Evolutionary conservation across 2,329 filamentous ascomycete genomes (phyloP), one percentile per base, ranked within the genome.

Genomic region (Whalleya microplaca): DNA sequence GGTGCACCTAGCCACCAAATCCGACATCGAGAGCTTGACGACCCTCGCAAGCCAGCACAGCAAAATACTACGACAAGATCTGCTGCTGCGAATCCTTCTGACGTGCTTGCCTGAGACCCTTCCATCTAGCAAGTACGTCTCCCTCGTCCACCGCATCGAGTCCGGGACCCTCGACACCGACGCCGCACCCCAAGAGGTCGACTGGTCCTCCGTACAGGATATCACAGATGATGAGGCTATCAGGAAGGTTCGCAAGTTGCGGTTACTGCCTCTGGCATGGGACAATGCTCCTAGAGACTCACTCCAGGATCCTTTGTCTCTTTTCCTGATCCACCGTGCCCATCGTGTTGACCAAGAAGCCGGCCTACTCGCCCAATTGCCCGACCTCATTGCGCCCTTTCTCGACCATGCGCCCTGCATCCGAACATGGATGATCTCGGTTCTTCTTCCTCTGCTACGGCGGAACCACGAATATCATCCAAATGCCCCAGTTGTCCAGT

Each of bases 81-180:
- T 92, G 14, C 70, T 91, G 21, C 78, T 95, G 55, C 86, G 88
- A 44, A 86, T 95, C 51, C 75, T 96, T 20, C 80, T 96, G 45
- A 91, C 88, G 19, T 91, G 88, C 69, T 80, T 96, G 1, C 91
- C 92, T 21, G 90, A 94, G 72, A 87, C 83, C 43, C 69, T 85
- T 4, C 82, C 83, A 4, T 85, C 91, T 4, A 74, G 73, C n/a
- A 71, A 78, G 45, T 93, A 93, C 69, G 76, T 84, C 18, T 76
- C 76, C 14, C 82, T 91, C 49, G 68, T 92, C 18, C 73, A 82
- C 64, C 80, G 85, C 50, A 74, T 92, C 58, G 78, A 77, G 41
- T 75, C 75, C 3, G 77, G 76, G 49, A 72, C 80, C 19, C 75
- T 82, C 41, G 71, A 76, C 23, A 71, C 76, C 20, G 65, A 71